A percentile compares a stretch with the other conserved stretches of the same genome.
Evolutionary conservation across 2,329 filamentous ascomycete species (phyloP).

Genomic region (Tympanopsis confertula): DNA sequence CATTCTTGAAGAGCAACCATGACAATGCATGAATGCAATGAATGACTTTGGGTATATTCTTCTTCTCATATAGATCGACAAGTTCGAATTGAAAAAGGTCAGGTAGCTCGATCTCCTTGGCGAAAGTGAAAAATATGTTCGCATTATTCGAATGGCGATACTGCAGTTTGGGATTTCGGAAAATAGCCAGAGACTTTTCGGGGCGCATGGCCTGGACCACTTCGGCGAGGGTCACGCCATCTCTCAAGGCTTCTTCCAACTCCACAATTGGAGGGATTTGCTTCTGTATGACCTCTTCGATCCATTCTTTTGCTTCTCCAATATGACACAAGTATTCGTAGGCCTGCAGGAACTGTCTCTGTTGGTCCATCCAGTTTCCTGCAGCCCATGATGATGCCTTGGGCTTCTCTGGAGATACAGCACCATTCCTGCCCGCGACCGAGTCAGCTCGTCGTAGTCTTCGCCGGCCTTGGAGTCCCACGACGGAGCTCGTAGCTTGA

Average conservation of each 20-base stretch:
- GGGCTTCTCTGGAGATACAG: constrained; percentile 46
- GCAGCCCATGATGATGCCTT: neutral
- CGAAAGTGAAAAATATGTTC: constrained; percentile 84
- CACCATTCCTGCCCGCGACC: constrained; percentile 30
- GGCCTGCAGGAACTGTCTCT: constrained; percentile 87
- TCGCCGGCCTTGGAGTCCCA: constrained; percentile 73
- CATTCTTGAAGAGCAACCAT: constrained; percentile 92
- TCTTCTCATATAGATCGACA: constrained; percentile 97
- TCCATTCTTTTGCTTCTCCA: constrained; percentile 98
- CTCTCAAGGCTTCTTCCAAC: constrained; percentile 79
- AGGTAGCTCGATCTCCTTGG: constrained; percentile 82
- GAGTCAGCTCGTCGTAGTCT: constrained; percentile 62
- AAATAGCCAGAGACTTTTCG: constrained; percentile 67
- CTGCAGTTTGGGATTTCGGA: constrained; percentile 73
- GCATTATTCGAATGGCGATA: constrained; percentile 97
- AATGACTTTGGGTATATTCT: constrained; percentile 98
- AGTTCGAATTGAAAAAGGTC: constrained; percentile 95
- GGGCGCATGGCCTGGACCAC: constrained; percentile 83
- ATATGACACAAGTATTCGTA: constrained; percentile 99
- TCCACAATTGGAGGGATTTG: constrained; percentile 85
- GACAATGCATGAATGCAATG: constrained; percentile 96
- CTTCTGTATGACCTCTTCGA: constrained; percentile 79
- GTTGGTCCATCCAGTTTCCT: constrained; percentile 97
- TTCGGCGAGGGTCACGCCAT: constrained; percentile 90
- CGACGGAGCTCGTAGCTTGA: constrained; percentile 65